A percentile compares a stretch with the other conserved stretches of the same genome.
Evolutionary conservation across 192 early-diverging fungal genomes (phyloP).

Genomic region (Helicostylum pulchrum): DNA sequence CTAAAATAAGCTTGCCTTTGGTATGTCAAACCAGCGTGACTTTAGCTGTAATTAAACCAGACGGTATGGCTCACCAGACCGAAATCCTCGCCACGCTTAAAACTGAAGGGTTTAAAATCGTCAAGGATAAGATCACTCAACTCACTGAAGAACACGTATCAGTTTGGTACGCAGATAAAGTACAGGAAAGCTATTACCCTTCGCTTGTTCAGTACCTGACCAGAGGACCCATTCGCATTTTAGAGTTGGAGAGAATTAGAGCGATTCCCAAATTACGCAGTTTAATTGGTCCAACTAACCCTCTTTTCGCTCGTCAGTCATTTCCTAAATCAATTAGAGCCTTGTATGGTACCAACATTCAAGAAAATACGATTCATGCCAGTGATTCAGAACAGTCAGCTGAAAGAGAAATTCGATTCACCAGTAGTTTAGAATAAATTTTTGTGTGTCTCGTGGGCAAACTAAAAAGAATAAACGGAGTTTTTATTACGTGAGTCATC

Average conservation of each 20-base stretch:
- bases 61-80: conserved; percentile 36
- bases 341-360: conserved; percentile 38
- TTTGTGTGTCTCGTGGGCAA: no score
- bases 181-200: conserved; percentile 38
- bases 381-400: conserved; percentile 43
- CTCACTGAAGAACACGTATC: conserved; percentile 40
- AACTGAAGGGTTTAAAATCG: conserved; percentile 41
- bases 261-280: conserved; percentile 49
- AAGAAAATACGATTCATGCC: conserved; percentile 55
- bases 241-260: conserved; percentile 47
- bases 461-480: no score
- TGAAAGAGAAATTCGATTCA: not conserved
- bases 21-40: conserved; percentile 20
- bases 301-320: conserved; percentile 29
- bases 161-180: conserved; percentile 44
- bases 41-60: conserved; percentile 56
- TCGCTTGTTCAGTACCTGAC: conserved; percentile 42
- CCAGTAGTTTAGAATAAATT: not conserved
- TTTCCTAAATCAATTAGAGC: conserved; percentile 48
- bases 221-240: conserved; percentile 47
- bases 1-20: no score
- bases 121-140: conserved; percentile 35
- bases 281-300: conserved; percentile 51
- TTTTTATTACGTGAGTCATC: no score
- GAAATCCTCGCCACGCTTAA: conserved; percentile 37